Conservation (phyloP, 2,329 filamentous ascomycete genomes). For the Aspergillus eucalypticola region DNA sequence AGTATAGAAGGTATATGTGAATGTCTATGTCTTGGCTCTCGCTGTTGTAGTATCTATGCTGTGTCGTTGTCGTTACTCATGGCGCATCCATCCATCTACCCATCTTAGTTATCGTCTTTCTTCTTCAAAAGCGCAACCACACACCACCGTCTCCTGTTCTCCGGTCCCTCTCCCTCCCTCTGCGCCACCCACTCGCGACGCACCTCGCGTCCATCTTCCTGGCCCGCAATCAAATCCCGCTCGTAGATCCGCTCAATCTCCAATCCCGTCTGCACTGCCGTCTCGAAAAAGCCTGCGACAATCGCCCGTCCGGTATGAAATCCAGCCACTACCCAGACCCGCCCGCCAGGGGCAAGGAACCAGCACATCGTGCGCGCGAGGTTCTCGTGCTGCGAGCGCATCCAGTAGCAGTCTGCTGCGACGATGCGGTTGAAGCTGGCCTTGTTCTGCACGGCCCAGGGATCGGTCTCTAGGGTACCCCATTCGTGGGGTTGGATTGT, state of each 20-base stretch:
- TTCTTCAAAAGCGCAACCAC: conserved; percentile 50
- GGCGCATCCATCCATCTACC: no score
- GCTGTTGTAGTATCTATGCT: no score
- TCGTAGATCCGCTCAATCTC: conserved; percentile 57
- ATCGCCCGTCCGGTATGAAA: conserved; percentile 62
- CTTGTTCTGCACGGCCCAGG: conserved; percentile 41
- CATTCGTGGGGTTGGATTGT: conserved; percentile 56
- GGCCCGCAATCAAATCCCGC: conserved; percentile 50
- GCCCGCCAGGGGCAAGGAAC: conserved; percentile 49
- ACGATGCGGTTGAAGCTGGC: conserved; percentile 56
- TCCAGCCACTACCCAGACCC: conserved; percentile 56
- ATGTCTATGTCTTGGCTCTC: no score
- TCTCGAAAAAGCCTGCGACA: conserved; percentile 58
- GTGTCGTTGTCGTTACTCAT: no score
- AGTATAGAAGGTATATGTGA: neutral
- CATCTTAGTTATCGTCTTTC: neutral
- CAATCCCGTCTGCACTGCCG: conserved; percentile 45
- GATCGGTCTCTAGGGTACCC: conserved; percentile 47
- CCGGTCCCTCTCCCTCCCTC: conserved; percentile 49
- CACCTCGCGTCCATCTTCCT: conserved; percentile 46
- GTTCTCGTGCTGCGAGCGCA: conserved; percentile 57
- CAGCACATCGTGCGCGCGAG: conserved; percentile 57
- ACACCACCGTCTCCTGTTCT: conserved; percentile 59
- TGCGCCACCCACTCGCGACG: conserved; percentile 44
- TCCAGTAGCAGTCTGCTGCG: conserved; percentile 64